Conservation (phyloP, 108 stramenopile species). For the Fragilariopsis cylindrus region DNA sequence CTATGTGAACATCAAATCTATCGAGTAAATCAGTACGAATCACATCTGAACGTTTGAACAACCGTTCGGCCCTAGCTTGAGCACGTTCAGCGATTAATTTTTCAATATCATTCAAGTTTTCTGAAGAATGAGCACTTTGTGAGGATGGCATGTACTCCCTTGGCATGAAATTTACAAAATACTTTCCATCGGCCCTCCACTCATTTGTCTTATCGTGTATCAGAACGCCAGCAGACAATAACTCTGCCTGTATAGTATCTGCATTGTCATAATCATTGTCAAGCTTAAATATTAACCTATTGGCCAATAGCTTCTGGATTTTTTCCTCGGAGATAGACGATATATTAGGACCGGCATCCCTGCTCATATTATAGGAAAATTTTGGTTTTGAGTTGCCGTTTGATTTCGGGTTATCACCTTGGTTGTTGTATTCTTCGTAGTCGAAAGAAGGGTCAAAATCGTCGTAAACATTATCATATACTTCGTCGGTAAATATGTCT, state of each 20-base stretch:
- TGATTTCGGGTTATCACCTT: neutral
- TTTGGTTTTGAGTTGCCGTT: conserved; percentile 57
- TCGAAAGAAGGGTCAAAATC: conserved; percentile 43
- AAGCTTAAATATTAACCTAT: conserved; percentile 64
- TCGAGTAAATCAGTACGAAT: conserved; percentile 51
- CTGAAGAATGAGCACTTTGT: conserved; percentile 1
- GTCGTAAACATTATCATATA: conserved; percentile 45
- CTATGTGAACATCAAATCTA: conserved; percentile 45
- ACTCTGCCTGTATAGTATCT: conserved; percentile 55
- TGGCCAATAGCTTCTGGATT: conserved; percentile 59
- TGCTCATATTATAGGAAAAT: conserved; percentile 68
- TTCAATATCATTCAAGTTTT: conserved; percentile 1
- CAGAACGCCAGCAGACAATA: conserved; percentile 45
- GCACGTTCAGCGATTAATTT: conserved; percentile 37
- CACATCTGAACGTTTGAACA: conserved; percentile 55
- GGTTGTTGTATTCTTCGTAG: conserved; percentile 19
- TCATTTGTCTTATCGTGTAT: conserved; percentile 57
- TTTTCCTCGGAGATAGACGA: conserved; percentile 52
- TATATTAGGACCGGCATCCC: conserved; percentile 48
- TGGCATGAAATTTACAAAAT: conserved; percentile 27
- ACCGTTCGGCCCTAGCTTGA: conserved; percentile 41
- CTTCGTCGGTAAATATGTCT: too few relatives aligned
- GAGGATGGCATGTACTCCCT: neutral
- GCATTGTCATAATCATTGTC: conserved; percentile 51
- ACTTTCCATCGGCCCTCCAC: conserved; percentile 71